Evolutionary conservation across 371 early-diverging fungal genomes (phyloP).

Genomic region (Spiromyces aspiralis): DNA sequence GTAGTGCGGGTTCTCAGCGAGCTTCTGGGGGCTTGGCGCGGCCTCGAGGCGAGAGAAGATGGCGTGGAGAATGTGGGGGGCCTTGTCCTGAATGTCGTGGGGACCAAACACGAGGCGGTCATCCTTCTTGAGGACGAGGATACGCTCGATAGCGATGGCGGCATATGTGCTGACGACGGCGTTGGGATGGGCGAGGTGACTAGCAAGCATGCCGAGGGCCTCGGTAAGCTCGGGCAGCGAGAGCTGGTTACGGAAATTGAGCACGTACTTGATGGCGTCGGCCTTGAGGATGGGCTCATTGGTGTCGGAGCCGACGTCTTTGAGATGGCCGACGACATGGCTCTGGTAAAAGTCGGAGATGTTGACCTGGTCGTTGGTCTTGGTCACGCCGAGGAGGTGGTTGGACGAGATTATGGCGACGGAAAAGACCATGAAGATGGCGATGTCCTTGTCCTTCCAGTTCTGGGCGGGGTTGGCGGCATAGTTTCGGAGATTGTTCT

Average conservation of each 20-base stretch:
- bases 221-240: conserved; percentile 55
- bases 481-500: conserved; percentile 54
- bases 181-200: conserved; percentile 59
- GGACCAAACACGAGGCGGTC: conserved; percentile 39
- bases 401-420: conserved; percentile 32
- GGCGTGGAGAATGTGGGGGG: conserved; percentile 46
- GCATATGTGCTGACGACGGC: conserved; percentile 86
- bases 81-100: conserved; percentile 48
- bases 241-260: conserved; percentile 84
- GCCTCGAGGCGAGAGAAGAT: conserved; percentile 45
- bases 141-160: conserved; percentile 77
- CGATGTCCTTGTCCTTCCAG: conserved; percentile 94
- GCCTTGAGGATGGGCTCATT: conserved; percentile 79
- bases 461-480: conserved; percentile 44
- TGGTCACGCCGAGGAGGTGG: conserved; percentile 54
- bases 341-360: conserved; percentile 64
- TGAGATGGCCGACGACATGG: conserved; percentile 60
- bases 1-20: conserved; percentile 90
- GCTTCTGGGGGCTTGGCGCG: conserved; percentile 44
- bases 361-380: conserved; percentile 57
- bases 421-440: conserved; percentile 77
- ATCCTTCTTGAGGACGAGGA: conserved; percentile 62
- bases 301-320: conserved; percentile 46
- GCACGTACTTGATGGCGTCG: conserved; percentile 82
- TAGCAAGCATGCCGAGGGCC: conserved; percentile 62